These are phyloP conservation scores for Aspergillus bertholletiae DNA, from an alignment of 495 filamentous ascomycete species.

Conservation along the genomic window DNA sequence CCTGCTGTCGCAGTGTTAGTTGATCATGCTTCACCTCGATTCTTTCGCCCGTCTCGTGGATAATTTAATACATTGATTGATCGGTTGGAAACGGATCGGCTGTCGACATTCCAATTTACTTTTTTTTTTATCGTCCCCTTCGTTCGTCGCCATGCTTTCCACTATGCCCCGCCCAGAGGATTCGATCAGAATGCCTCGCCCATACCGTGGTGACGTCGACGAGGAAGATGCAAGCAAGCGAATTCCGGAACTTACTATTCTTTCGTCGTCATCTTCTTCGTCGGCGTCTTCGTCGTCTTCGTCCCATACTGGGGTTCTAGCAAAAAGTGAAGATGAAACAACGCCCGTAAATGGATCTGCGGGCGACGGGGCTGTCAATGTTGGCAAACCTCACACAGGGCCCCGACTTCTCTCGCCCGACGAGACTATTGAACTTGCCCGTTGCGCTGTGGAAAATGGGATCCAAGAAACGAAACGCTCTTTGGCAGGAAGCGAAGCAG, in stretches of 20 bases:
- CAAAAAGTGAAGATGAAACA: conserved; percentile 29
- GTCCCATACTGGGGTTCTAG: conserved; percentile 26
- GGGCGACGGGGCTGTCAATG: conserved; percentile 19
- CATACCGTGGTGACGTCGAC: conserved; percentile 29
- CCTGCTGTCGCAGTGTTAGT: conserved; percentile 9
- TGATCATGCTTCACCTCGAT: conserved; percentile 22
- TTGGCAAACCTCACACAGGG: conserved; percentile 20
- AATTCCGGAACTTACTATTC: conserved; percentile 20
- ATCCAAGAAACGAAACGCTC: conserved; percentile 66
- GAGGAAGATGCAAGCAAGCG: conserved; percentile 29
- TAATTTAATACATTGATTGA: conserved; percentile 15
- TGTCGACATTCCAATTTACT: conserved; percentile 1
- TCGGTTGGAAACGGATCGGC: not conserved
- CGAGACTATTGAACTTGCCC: conserved; percentile 55
- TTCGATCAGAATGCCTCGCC: conserved; percentile 31
- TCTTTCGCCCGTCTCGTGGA: conserved; percentile 10
- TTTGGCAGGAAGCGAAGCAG: conserved; percentile 62
- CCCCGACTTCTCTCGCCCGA: conserved; percentile 33
- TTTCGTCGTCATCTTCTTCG: conserved; percentile 19
- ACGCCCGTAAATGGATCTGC: conserved; percentile 30
- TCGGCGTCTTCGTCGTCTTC: conserved; percentile 22
- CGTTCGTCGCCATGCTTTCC: conserved; percentile 28
- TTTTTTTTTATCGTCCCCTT: not conserved
- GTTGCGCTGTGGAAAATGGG: conserved; percentile 63
- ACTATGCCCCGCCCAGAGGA: conserved; percentile 41